Evolutionary conservation across 176 grass and related monocot genomes (phyloP), one percentile per base, ranked within the genome.

Genomic region (Saccharum spontaneum): DNA sequence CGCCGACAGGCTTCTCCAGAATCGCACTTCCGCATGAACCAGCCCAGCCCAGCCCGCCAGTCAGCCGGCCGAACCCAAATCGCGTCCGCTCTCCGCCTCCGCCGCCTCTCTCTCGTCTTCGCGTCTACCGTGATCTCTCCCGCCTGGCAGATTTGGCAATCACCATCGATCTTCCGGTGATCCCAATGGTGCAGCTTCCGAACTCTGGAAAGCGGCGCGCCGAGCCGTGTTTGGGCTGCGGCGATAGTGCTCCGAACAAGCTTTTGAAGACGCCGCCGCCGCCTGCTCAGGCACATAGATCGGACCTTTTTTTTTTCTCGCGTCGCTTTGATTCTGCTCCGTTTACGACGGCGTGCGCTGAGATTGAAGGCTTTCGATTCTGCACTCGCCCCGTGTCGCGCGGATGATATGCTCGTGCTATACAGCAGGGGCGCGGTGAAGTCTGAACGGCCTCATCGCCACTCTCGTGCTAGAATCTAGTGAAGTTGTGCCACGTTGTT

Each of bases 111-210:
- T 17, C 16, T 61, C 77, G 60, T 23, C 57, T 76, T 22, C 30
- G 72, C 68, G 54, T 69, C 80, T 62, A 54, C 52, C 14, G 73
- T 67, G 59, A 66, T 75, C 57, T 66, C 71, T 13, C 31, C 44
- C 40, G 0, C 52, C 10, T 33, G 13, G 17, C 49, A 5, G 73
- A 33, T 85, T 71, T 28, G 1, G 0, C 54, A 9, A 59, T 59
- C 20, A n/a, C 3, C 13, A 48, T 48, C 3, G 12, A 68, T 28
- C 28, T 28, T 28, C 28, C 28, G 28, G 28, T 28, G 44, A 37
- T 69, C 1, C 12, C 64, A 69, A 86, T 90, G 88, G 88, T 71
- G 46, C 73, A 64, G 24, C 44, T 23, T 37, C 63, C 62, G 26
- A 6, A 45, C 8, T 68, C 44, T 7, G 22, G 30, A 7, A 81